Base-by-base conservation (phyloP, 306 rosid genomes). In the Fragaria iinumae region DNA sequence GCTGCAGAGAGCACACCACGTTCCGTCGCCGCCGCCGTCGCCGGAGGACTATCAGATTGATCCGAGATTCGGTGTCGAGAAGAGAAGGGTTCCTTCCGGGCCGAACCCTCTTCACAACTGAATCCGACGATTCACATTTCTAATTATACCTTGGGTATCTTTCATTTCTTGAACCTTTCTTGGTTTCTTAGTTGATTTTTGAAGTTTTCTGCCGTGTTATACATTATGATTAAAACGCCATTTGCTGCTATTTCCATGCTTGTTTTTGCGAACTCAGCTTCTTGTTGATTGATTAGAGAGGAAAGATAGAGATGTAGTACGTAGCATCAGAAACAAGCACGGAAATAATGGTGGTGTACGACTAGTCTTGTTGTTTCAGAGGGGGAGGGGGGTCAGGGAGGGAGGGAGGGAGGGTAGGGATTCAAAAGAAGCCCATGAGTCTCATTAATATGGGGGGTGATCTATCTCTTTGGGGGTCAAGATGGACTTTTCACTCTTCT, bases 61-160 rank as follows among this genome's bases (percentile, higher is more conserved):
- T 72, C 93, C 89, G 43, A 90, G 89, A 86, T 90, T 82, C 68
- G 99, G 93, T 14, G 92, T 69, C 18, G 96, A 95, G 75, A 95
- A 92, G 90, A 87, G 99, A 81, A 71, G 82, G 1, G 97, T 95
- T 32, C 99, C 99, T 20, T 83, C 99, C 11, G 99, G 99, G 3
- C 99, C 99, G 27, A 95, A 95, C 93, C 99, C 97, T 69, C 99
- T 95, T 76, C 99, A 95, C 86, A 95, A 95, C 62, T 92, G 86
- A 89, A 7, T 62, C 64, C 72, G n/a, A 1, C 29, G 21, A 43
- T 12, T 56, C 63, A 25, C 65, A 25, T 59, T 59, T 55, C 44
- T 63, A 55, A 34, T 41, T n/a, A 69, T 81, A 9, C 73, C 72
- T 83, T 79, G 83, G 39, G 64, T 47, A 60, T 68, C 12, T 20